phyloP scores from a whole-genome alignment of 192 early-diverging fungal species.

The Backusella parvicylindrica region DNA sequence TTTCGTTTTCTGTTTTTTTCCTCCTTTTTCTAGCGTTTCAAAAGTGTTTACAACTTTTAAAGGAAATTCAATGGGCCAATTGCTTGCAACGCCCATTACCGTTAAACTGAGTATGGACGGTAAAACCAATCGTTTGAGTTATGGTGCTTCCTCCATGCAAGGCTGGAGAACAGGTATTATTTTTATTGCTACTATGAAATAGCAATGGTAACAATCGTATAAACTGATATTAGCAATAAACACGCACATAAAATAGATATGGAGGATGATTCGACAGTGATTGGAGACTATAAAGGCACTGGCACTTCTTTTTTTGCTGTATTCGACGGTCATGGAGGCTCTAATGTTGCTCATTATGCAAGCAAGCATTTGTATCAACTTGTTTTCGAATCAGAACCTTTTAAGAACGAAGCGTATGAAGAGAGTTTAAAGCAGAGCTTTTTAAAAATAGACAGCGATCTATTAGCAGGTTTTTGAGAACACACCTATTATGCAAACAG shows the following conservation, averaged over 20 bases:
- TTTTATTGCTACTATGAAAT: background rate
- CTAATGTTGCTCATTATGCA: conserved; percentile 77
- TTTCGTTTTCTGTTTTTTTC: conserved; percentile 12
- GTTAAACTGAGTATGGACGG: conserved; percentile 2
- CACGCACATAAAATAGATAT: conserved; percentile 57
- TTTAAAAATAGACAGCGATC: conserved; percentile 67
- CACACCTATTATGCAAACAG: background rate
- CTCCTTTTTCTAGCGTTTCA: conserved; percentile 18
- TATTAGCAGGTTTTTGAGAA: conserved; percentile 60
- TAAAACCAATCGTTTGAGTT: conserved; percentile 3
- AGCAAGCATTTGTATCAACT: conserved; percentile 70
- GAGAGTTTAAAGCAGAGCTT: conserved; percentile 80
- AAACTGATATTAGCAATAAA: background rate
- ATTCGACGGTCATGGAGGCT: conserved; percentile 93
- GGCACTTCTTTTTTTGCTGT: conserved; percentile 87
- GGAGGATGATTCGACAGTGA: conserved; percentile 92
- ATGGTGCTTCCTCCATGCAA: conserved; percentile 19
- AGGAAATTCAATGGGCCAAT: conserved; percentile 18
- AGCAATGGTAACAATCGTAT: background rate
- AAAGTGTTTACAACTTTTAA: conserved; percentile 8
- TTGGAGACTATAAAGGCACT: conserved; percentile 61
- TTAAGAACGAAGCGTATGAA: conserved; percentile 61
- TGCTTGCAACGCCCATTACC: conserved; percentile 17
- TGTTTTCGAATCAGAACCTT: conserved; percentile 63
- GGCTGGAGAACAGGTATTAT: conserved; percentile 17